Percentiles rank a stretch among this genome's conserved stretches.
Conservation (phyloP, 225 moss, liverwort and hornwort species). For the Pleurozium schreberi region DNA sequence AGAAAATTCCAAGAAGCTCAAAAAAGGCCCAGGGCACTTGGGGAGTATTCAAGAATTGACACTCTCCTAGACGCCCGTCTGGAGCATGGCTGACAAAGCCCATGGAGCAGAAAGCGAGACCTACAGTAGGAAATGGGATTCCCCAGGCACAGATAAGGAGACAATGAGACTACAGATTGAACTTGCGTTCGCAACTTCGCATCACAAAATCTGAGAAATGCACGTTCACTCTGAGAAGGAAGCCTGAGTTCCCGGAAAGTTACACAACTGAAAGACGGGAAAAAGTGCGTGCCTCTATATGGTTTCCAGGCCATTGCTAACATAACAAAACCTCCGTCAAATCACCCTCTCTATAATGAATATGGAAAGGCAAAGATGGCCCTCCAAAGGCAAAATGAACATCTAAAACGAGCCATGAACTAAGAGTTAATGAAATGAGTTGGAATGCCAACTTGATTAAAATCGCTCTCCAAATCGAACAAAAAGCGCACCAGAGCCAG, state of each 20-base stretch:
- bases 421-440: background rate
- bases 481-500: slow-evolving; percentile 67
- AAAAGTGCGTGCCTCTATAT: slow-evolving; percentile 1
- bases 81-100: background rate
- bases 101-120: background rate
- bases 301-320: background rate
- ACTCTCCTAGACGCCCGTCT: background rate
- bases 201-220: background rate
- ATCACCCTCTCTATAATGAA: background rate
- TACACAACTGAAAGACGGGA: background rate
- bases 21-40: no score
- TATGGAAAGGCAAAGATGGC: background rate
- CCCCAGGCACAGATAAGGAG: background rate
- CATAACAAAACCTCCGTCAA: background rate
- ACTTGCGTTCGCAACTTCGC: background rate
- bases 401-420: background rate
- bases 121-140: background rate
- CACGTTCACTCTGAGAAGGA: background rate
- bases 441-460: background rate
- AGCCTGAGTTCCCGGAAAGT: background rate
- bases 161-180: background rate
- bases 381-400: background rate
- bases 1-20: no score
- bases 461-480: slow-evolving; percentile 91
- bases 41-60: background rate